Base-by-base conservation (phyloP, 768 basidiomycete species). In the Boletus reticuloceps region DNA sequence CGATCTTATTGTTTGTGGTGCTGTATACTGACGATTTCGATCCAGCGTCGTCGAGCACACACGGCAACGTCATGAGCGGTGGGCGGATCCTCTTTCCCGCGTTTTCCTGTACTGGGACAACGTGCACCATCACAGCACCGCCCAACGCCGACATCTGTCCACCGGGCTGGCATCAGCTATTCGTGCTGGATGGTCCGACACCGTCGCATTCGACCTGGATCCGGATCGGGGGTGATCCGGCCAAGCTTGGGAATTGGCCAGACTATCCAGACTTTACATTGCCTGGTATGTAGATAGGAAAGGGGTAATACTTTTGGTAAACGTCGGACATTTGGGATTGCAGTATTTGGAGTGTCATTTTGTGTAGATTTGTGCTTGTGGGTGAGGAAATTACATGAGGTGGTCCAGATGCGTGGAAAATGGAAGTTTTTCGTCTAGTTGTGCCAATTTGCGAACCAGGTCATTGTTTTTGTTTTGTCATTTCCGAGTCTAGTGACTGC, bases 141-240 rank as follows among this genome's bases (percentile, higher is more conserved):
- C 89, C 89, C 0, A 10, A 89, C 61, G 72, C 80, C 9, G 73
- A 74, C 58, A 74, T 91, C 10, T 82, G 80, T 16, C 88, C 90
- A 12, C 90, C 89, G 0, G 87, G 84, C 5, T 91, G 89, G 85
- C 81, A 85, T 51, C 84, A 87, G 67, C 64, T 91, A 9, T 91
- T 86, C 67, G 75, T 91, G 47, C 74, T 92, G 32, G 88, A 90
- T 47, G 88, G 88, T 2, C 84, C 88, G 25, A 89, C 88, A 4
- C 90, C 91, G 4, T 89, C 86, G 27, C 80, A 84, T 58, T 87
- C 89, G n/a, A 69, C 76, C 13, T 89, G 86, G 83, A 80, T 92
- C 12, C 82, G 89, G 31, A 87, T 92, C 47, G 90, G 90, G 19
- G 88, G 86, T 1, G 91, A 92, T 64, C 89, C 89, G 0, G 78